These are phyloP conservation scores for Leucaena leucocephala DNA, from an alignment of 306 rosid genomes.

Conservation along the genomic window DNA sequence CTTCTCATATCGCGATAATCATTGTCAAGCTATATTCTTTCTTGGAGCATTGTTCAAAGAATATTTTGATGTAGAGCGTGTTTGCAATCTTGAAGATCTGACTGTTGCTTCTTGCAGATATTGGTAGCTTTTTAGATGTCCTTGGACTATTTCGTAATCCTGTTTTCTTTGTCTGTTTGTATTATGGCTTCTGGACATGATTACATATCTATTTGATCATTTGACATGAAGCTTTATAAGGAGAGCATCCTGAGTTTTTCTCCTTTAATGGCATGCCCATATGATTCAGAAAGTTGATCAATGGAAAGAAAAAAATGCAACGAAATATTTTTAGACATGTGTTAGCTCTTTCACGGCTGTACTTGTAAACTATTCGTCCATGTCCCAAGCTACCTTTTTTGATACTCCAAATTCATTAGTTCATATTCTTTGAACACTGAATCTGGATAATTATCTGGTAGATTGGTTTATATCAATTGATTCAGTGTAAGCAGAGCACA, in stretches of 20 bases:
- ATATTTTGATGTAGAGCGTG: conserved; percentile 21
- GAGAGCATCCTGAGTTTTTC: conserved; percentile 10
- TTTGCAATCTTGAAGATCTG: conserved; percentile 25
- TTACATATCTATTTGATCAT: conserved; percentile 29
- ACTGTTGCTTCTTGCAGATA: conserved; percentile 38
- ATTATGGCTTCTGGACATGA: conserved; percentile 26
- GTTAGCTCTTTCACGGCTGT: conserved; percentile 28
- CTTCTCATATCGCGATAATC: background rate
- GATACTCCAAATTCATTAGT: conserved; percentile 33
- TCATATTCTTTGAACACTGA: conserved; percentile 31
- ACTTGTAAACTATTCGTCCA: background rate
- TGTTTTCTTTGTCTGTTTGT: conserved; percentile 32
- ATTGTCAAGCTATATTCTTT: conserved; percentile 23
- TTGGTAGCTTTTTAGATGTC: conserved; percentile 36
- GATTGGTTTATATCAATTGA: conserved; percentile 33
- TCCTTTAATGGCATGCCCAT: conserved; percentile 23
- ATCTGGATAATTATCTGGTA: conserved; percentile 35
- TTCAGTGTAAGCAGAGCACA: conserved; percentile 39
- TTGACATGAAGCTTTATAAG: conserved; percentile 20
- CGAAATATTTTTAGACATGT: background rate
- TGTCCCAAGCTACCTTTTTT: conserved; percentile 25
- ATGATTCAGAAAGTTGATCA: background rate
- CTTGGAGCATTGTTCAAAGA: conserved; percentile 22
- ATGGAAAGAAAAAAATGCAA: too few relatives aligned
- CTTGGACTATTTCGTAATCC: conserved; percentile 33